Percentiles rank a stretch among this genome's conserved stretches.
These are phyloP conservation scores for Vitis hybrid DNA, from an alignment of 177 flowering plant genomes.

Conservation along the genomic window DNA sequence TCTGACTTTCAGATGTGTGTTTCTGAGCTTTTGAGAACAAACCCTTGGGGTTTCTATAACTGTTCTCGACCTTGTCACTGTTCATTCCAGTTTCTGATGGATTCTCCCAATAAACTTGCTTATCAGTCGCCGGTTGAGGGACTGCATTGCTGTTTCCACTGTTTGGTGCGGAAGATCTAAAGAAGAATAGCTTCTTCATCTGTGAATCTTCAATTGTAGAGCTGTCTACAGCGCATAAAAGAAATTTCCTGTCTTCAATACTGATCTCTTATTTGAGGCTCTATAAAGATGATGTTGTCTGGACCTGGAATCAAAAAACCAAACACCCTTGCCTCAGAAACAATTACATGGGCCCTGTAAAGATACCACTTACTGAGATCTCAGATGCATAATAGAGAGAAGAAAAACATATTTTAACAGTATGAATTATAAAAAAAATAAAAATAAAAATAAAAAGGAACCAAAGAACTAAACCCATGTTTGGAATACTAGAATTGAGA, in stretches of 20 bases:
- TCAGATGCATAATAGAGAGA: no score
- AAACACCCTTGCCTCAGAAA: background rate
- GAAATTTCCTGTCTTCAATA: no score
- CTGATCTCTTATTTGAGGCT: no score
- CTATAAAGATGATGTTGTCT: background rate
- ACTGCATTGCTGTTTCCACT: conserved; percentile 32
- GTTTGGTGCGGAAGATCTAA: conserved; percentile 56
- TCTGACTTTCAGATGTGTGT: conserved; percentile 34
- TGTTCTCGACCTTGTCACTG: conserved; percentile 20
- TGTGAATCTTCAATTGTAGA: conserved; percentile 14
- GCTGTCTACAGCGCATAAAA: no score
- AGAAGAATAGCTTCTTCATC: conserved; percentile 88
- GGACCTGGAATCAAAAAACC: background rate
- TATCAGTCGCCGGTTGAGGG: conserved; percentile 43
- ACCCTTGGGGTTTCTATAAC: conserved; percentile 24
- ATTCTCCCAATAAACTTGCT: conserved; percentile 48
- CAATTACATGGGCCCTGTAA: no score
- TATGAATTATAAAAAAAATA: no score
- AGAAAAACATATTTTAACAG: no score
- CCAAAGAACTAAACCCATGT: no score
- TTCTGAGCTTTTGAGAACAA: conserved; percentile 33
- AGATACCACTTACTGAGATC: no score
- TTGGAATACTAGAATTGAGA: no score
- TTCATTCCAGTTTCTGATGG: conserved; percentile 25
- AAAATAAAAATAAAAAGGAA: no score